These are phyloP conservation scores for Eucalyptus brandiana DNA, from an alignment of 345 rosid species.

Conservation along the genomic window DNA sequence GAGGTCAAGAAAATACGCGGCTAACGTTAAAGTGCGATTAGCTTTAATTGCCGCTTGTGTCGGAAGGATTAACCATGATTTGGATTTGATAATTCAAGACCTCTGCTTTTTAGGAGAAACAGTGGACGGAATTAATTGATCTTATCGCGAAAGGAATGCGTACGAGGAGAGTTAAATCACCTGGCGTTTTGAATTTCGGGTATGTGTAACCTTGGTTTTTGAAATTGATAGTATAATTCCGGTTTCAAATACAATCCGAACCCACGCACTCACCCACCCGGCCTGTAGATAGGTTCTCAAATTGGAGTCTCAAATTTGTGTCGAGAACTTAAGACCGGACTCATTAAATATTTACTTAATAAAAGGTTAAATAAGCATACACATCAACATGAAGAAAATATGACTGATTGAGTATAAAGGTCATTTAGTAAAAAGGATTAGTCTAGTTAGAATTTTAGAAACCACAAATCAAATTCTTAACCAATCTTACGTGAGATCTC, in stretches of 20 bases:
- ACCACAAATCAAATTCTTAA: not conserved
- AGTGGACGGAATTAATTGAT: not conserved
- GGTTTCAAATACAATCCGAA: not conserved
- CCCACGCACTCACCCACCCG: fast-evolving
- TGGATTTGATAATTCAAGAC: not conserved
- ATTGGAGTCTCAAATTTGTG: not conserved
- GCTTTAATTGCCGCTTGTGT: not conserved
- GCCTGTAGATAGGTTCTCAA: not conserved
- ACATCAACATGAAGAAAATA: not conserved
- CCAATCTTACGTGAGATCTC: not conserved
- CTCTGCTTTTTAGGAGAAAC: not conserved
- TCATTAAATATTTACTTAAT: not conserved
- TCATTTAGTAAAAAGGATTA: not conserved
- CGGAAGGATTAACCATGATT: not conserved
- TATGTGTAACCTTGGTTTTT: not conserved
- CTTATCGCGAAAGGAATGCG: not conserved
- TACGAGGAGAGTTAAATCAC: not conserved
- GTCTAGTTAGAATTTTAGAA: not conserved
- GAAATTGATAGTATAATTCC: not conserved
- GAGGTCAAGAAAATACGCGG: not conserved
- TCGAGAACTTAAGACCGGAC: not conserved
- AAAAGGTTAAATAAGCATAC: not conserved
- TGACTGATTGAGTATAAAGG: not conserved
- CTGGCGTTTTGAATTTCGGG: not conserved
- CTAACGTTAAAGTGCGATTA: not conserved